Evolutionary conservation across 176 grass and related monocot species (phyloP).

Genomic region (Pontederia paniculata): DNA sequence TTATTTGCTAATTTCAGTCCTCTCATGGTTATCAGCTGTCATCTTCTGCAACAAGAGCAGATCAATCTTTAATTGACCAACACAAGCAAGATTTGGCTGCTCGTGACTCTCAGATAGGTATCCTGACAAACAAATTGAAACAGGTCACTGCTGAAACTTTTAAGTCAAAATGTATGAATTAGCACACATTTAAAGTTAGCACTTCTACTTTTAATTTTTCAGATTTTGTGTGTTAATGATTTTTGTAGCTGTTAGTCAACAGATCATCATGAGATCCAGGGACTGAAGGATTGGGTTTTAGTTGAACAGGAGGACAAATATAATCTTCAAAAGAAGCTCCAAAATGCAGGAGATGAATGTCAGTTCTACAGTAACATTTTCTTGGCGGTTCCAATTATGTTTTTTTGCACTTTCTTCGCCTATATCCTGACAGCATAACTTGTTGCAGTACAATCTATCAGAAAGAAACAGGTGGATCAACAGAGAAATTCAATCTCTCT

Average conservation of each 20-base stretch:
- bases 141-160: constrained; percentile 39
- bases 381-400: no score
- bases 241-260: constrained; percentile 9
- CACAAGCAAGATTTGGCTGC: constrained; percentile 41
- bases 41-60: constrained; percentile 49
- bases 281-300: constrained; percentile 51
- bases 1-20: constrained; percentile 1
- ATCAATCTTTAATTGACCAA: constrained; percentile 44
- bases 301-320: constrained; percentile 83
- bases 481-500: constrained; percentile 53
- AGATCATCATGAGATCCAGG: constrained; percentile 62
- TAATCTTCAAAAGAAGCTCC: constrained; percentile 45
- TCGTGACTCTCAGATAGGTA: constrained; percentile 48
- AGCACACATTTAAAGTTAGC: no score
- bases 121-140: constrained; percentile 46
- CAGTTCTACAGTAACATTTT: constrained; percentile 16
- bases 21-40: constrained; percentile 39
- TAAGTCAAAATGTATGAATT: constrained; percentile 45
- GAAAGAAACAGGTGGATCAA: constrained; percentile 63
- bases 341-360: constrained; percentile 68
- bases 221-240: neutral
- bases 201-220: no score
- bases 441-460: constrained; percentile 41
- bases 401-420: neutral
- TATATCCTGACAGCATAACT: neutral